Evolutionary conservation across 768 basidiomycete species (phyloP).

Genomic region (Mycena polygramma): DNA sequence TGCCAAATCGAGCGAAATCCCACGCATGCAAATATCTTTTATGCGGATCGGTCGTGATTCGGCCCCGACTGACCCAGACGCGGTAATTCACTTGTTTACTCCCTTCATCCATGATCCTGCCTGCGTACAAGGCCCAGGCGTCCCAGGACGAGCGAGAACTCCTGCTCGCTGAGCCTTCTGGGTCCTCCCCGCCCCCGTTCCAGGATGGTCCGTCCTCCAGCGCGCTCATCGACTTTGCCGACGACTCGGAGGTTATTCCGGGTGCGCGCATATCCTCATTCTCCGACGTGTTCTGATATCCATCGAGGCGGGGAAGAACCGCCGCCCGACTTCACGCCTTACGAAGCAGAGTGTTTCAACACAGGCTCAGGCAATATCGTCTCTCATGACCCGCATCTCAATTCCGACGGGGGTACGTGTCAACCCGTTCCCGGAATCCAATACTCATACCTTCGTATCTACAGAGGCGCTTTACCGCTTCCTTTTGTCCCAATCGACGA

Average conservation of each 20-base stretch:
- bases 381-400: constrained; percentile 79
- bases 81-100: neutral
- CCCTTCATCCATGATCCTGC: constrained; percentile 23
- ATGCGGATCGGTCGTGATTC: too few relatives aligned
- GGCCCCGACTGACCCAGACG: too few relatives aligned
- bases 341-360: constrained; percentile 72
- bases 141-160: neutral
- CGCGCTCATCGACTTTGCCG: constrained; percentile 34
- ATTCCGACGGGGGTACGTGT: constrained; percentile 65
- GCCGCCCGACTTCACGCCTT: constrained; percentile 74
- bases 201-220: constrained; percentile 25
- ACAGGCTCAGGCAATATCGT: constrained; percentile 64
- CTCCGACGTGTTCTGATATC: neutral
- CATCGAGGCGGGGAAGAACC: constrained; percentile 53
- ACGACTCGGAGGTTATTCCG: constrained; percentile 12
- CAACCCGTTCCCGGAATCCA: constrained; percentile 6
- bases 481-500: constrained; percentile 67
- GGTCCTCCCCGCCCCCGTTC: constrained; percentile 27
- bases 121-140: constrained; percentile 8
- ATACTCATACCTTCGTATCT: constrained; percentile 5
- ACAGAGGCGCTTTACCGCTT: constrained; percentile 79
- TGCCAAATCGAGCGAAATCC: too few relatives aligned
- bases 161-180: neutral
- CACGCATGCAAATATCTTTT: too few relatives aligned
- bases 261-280: constrained; percentile 12